Evolutionary conservation across 2,329 filamentous ascomycete species (phyloP).

Genomic region (Fusarium coicis): DNA sequence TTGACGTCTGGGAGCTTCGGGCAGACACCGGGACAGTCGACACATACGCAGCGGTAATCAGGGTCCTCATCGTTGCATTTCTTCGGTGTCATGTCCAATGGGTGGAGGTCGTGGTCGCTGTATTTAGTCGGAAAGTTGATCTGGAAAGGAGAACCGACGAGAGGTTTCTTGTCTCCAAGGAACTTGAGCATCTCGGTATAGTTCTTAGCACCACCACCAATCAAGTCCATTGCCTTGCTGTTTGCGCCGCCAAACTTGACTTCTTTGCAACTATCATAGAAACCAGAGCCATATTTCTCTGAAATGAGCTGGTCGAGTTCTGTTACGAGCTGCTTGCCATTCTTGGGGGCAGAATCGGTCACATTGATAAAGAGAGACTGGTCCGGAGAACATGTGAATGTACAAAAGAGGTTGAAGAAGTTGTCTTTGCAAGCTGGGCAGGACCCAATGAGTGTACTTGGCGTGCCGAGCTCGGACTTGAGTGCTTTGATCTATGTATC

Average conservation of each 20-base stretch:
- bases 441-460: slow-evolving; percentile 87
- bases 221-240: slow-evolving; percentile 92
- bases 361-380: slow-evolving; percentile 97
- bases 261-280: slow-evolving; percentile 98
- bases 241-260: slow-evolving; percentile 98
- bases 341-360: slow-evolving; percentile 75
- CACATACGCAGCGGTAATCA: slow-evolving; percentile 88
- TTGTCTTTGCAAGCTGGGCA: slow-evolving; percentile 98
- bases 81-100: slow-evolving; percentile 78
- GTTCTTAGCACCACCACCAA: slow-evolving; percentile 93
- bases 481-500: slow-evolving; percentile 75
- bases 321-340: slow-evolving; percentile 74
- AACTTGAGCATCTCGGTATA: slow-evolving; percentile 90
- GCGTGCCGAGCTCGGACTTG: slow-evolving; percentile 85
- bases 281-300: slow-evolving; percentile 82
- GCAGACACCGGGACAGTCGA: slow-evolving; percentile 90
- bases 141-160: slow-evolving; percentile 92
- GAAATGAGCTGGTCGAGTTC: slow-evolving; percentile 92
- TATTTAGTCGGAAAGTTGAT: slow-evolving; percentile 86
- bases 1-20: slow-evolving; percentile 82
- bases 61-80: slow-evolving; percentile 91
- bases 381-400: slow-evolving; percentile 96
- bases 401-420: slow-evolving; percentile 98
- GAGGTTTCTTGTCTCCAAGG: slow-evolving; percentile 86
- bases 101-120: slow-evolving; percentile 74